These are phyloP conservation scores for Aureobasidium sp. DNA, from an alignment of 2,329 filamentous ascomycete genomes.

Conservation along the genomic window DNA sequence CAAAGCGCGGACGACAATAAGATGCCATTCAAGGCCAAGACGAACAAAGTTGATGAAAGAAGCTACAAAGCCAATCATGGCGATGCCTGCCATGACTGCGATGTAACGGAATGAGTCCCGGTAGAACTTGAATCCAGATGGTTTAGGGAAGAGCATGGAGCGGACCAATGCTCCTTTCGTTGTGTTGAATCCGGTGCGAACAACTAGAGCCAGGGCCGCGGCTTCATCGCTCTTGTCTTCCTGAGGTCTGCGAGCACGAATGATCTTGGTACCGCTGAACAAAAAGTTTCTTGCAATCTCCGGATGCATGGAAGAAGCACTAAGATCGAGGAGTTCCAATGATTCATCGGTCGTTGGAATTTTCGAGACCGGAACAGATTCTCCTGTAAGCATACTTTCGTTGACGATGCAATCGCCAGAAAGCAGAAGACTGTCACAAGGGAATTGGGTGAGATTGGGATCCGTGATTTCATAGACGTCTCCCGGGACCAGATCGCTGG, in stretches of 20 bases:
- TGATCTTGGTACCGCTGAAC: slow-evolving; percentile 91
- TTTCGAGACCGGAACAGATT: slow-evolving; percentile 96
- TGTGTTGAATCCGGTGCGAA: slow-evolving; percentile 93
- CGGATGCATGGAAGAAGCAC: slow-evolving; percentile 71
- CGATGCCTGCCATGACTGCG: slow-evolving; percentile 86
- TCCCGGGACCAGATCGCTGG: slow-evolving; percentile 82
- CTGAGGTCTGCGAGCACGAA: slow-evolving; percentile 80
- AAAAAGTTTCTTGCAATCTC: slow-evolving; percentile 82
- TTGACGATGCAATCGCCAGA: slow-evolving; percentile 97
- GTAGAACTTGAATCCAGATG: slow-evolving; percentile 97
- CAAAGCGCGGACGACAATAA: slow-evolving; percentile 84
- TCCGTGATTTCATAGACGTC: slow-evolving; percentile 97
- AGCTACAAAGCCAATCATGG: slow-evolving; percentile 75
- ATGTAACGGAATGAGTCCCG: slow-evolving; percentile 97
- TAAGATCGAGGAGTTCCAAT: slow-evolving; percentile 65
- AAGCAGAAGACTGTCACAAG: slow-evolving; percentile 83
- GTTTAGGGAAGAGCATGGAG: slow-evolving; percentile 98
- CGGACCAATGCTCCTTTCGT: slow-evolving; percentile 93
- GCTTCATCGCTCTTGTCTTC: slow-evolving; percentile 80
- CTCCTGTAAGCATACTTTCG: slow-evolving; percentile 96
- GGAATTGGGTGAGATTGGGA: slow-evolving; percentile 77
- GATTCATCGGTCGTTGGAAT: slow-evolving; percentile 72
- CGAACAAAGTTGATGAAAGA: slow-evolving; percentile 92
- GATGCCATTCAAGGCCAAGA: slow-evolving; percentile 72
- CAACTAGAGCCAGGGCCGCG: slow-evolving; percentile 81